Evolutionary conservation across 805 yeast species (phyloP).

Genomic region (Yarrowia osloensis): DNA sequence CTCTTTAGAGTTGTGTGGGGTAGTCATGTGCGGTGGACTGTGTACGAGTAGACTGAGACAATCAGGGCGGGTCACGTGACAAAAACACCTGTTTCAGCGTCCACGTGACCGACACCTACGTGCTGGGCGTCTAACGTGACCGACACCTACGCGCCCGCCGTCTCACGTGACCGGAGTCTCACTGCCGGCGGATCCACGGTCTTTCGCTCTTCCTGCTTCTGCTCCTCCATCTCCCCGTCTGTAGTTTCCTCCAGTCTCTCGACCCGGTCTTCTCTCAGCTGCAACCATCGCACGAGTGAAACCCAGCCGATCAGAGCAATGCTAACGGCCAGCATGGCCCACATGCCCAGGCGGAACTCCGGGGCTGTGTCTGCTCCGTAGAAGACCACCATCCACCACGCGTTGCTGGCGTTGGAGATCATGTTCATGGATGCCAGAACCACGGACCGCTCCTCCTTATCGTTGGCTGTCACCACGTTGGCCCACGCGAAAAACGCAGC

Average conservation of each 20-base stretch:
- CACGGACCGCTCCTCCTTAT: constrained; percentile 44
- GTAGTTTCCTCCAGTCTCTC: too few species aligned
- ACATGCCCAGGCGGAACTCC: constrained; percentile 44
- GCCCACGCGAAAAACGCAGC: constrained; percentile 49
- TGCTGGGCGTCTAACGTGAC: not conserved
- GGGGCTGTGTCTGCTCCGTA: constrained; percentile 49
- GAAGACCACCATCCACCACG: constrained; percentile 51
- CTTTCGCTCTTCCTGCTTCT: too few species aligned
- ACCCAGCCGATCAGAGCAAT: constrained; percentile 18
- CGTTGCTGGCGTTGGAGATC: constrained; percentile 49
- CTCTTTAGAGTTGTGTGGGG: constrained; percentile 25
- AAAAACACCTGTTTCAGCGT: too few species aligned
- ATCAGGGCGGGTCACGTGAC: too few species aligned
- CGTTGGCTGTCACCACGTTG: constrained; percentile 43
- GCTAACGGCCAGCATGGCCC: constrained; percentile 29
- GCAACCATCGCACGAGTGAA: not conserved
- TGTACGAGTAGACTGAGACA: too few species aligned
- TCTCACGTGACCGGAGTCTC: too few species aligned
- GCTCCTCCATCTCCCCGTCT: too few species aligned
- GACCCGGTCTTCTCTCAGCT: not conserved
- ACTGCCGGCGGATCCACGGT: too few species aligned
- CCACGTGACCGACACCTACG: too few species aligned
- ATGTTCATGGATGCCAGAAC: constrained; percentile 44
- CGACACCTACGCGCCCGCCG: not conserved
- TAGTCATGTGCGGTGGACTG: constrained; percentile 1